Conservation (phyloP, 495 filamentous ascomycete species). For the Penicillium robsamsonii region DNA sequence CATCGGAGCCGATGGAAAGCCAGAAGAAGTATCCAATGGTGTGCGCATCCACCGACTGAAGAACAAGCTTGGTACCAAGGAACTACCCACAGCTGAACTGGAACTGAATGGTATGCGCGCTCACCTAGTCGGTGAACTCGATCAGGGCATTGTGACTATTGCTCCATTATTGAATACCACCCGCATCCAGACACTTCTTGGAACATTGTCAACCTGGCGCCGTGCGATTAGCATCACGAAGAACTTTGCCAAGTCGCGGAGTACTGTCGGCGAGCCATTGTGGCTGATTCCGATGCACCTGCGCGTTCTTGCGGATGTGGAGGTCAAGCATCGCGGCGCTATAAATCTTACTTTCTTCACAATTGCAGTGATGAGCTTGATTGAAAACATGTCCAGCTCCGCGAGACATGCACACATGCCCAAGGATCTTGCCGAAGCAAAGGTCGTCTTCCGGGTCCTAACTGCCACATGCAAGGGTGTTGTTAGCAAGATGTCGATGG, state of each 20-base stretch:
- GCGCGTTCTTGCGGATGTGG: conserved; percentile 54
- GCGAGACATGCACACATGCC: not conserved
- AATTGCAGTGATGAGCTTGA: conserved; percentile 27
- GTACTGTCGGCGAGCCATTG: conserved; percentile 50
- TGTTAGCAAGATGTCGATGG: conserved; percentile 52
- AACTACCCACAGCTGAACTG: conserved; percentile 68
- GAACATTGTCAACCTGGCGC: conserved; percentile 55
- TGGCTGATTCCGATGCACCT: conserved; percentile 59
- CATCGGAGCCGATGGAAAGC: conserved; percentile 18
- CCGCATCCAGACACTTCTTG: conserved; percentile 59
- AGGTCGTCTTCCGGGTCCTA: conserved; percentile 57
- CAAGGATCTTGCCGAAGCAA: conserved; percentile 13
- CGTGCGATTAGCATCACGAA: conserved; percentile 61
- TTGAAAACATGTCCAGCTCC: too few species aligned
- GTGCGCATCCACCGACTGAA: conserved; percentile 67
- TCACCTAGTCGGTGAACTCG: conserved; percentile 60
- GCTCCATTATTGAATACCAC: conserved; percentile 66
- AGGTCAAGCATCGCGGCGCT: conserved; percentile 53
- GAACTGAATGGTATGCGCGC: conserved; percentile 60
- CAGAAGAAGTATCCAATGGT: conserved; percentile 51
- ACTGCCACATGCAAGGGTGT: conserved; percentile 63
- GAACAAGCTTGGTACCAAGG: conserved; percentile 66
- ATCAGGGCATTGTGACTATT: conserved; percentile 63
- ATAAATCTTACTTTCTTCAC: conserved; percentile 62
- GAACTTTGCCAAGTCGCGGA: conserved; percentile 53